Base-by-base conservation (phyloP, 345 rosid genomes). In the Brassica juncea region DNA sequence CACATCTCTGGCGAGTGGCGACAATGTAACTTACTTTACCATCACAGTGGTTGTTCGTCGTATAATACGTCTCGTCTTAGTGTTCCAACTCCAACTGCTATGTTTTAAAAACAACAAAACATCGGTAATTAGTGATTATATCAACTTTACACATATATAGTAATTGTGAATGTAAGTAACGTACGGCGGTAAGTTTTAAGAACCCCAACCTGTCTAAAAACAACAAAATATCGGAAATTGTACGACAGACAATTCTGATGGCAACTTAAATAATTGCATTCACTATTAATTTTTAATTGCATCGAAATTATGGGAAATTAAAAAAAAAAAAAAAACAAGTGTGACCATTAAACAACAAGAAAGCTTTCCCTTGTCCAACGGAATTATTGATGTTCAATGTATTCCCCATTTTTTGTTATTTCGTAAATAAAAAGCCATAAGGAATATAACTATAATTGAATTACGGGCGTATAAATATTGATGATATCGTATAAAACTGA, bases 291-390 rank as follows among this genome's bases (percentile, higher is more conserved):
- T 21, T 21, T 21, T 75, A 6, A 75, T 80, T 75, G 76, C 72
- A 28, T 12, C 44, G 6, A 68, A 35, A 4, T 69, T 61, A 70
- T 57, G 23, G 23, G 31, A 67, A 30, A 54, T 75, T 32, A 32
- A 32, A 4, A 14, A 5, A 6, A 25, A 12, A 12, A 5, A 28
- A 28, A 5, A 61, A 28, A 54, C 4, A 57, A 34, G 6, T 12
- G 12, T 66, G 9, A 54, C 54, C 66, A 64, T 30, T 42, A 70
- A 70, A 75, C 63, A 80, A 74, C 67, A 70, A 80, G 49, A 80
- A 80, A 57, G 72, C 83, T 80, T 80, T 32, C 76, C 80, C 59
- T 64, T 65, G 72, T 75, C 83, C 80, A 70, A 80, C 73, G 83
- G 68, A 75, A 70, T 57, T 70, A 75, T 75, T 75, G 68, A 70